These are phyloP conservation scores for Dactylellina cionopaga DNA, from an alignment of 2,329 filamentous ascomycete genomes.

Conservation along the genomic window DNA sequence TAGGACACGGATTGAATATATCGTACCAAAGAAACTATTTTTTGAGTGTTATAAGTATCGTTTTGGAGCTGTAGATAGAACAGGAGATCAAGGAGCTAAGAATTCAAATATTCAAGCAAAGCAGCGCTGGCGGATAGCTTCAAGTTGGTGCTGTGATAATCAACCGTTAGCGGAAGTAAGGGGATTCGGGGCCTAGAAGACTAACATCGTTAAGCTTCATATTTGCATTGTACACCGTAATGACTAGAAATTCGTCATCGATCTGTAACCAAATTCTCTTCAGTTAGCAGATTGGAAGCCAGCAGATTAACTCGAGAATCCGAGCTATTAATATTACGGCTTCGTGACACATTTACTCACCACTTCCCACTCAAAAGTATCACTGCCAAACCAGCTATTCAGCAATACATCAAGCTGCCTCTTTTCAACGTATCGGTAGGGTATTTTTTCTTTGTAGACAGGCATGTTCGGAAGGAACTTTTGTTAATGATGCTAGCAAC, in stretches of 20 bases:
- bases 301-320: background rate
- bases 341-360: constrained; percentile 18
- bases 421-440: constrained; percentile 9
- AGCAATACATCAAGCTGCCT: background rate
- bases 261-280: constrained; percentile 1
- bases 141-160: constrained; percentile 13
- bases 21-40: too few relatives aligned
- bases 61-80: too few relatives aligned
- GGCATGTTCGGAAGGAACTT: constrained; percentile 4
- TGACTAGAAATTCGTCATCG: constrained; percentile 24
- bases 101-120: too few relatives aligned
- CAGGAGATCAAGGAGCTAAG: too few relatives aligned
- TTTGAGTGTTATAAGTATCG: too few relatives aligned
- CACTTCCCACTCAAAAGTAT: constrained; percentile 19
- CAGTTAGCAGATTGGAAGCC: background rate
- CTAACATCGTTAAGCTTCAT: constrained; percentile 11
- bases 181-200: background rate
- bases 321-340: too few relatives aligned
- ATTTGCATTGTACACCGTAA: background rate
- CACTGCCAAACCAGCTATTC: constrained; percentile 18
- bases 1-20: too few relatives aligned
- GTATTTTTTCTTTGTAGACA: constrained; percentile 12
- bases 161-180: background rate
- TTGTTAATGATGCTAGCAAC: too few relatives aligned
- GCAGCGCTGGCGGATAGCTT: constrained; percentile 1